These are phyloP conservation scores for Diaporthe sp. DNA, from an alignment of 2,329 filamentous ascomycete genomes.

Conservation along the genomic window DNA sequence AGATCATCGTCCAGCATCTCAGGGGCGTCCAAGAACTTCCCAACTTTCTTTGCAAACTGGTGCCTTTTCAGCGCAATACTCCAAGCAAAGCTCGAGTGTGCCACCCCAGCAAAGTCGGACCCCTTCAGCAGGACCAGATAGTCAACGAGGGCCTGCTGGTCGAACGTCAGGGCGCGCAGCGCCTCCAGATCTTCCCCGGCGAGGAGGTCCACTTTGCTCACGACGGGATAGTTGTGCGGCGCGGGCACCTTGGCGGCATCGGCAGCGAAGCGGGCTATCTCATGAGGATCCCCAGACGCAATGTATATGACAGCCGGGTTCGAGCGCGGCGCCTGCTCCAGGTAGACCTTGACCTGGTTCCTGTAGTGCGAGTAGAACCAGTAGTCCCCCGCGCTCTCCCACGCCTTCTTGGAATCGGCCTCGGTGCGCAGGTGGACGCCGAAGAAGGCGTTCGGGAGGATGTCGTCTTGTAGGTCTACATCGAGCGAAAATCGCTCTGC, in stretches of 20 bases:
- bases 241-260: slow-evolving; percentile 10
- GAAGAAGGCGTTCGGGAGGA: slow-evolving; percentile 25
- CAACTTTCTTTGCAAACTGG: not conserved
- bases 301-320: slow-evolving; percentile 17
- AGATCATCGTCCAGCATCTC: slow-evolving; percentile 26
- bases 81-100: slow-evolving; percentile 35
- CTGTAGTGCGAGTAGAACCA: slow-evolving; percentile 29
- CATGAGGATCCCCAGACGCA: slow-evolving; percentile 11
- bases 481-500: slow-evolving; percentile 24
- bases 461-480: not conserved
- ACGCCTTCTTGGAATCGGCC: slow-evolving; percentile 8
- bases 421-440: slow-evolving; percentile 35
- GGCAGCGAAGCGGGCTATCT: not conserved
- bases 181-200: not conserved
- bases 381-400: slow-evolving; percentile 21
- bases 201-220: slow-evolving; percentile 23
- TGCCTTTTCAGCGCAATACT: slow-evolving; percentile 31
- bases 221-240: slow-evolving; percentile 1
- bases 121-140: slow-evolving; percentile 28
- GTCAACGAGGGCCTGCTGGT: slow-evolving; percentile 33
- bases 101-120: slow-evolving; percentile 32
- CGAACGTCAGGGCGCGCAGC: slow-evolving; percentile 12
- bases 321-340: slow-evolving; percentile 11
- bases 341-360: slow-evolving; percentile 25
- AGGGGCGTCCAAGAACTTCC: not conserved